These are phyloP conservation scores for Teunomyces atbi DNA, from an alignment of 805 yeast species.

Conservation along the genomic window DNA sequence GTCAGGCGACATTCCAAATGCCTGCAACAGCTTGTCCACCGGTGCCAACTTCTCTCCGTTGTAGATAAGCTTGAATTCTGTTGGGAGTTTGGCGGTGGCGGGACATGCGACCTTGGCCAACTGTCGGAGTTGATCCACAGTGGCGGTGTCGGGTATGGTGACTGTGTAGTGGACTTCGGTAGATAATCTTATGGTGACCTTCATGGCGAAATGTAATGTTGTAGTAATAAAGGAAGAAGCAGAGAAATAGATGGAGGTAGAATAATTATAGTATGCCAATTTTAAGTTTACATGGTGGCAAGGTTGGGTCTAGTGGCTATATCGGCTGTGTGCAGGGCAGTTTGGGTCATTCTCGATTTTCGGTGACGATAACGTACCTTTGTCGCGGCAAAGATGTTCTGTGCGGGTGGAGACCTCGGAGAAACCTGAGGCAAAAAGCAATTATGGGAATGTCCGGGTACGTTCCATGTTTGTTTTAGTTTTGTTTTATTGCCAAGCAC, in stretches of 20 bases:
- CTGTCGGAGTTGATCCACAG: conserved; percentile 50
- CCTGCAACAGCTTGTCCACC: conserved; percentile 18
- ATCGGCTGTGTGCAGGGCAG: conserved; percentile 1
- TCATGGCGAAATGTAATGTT: conserved; percentile 31
- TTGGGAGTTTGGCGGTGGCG: conserved; percentile 28
- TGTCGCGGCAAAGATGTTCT: background rate
- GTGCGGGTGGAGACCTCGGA: background rate
- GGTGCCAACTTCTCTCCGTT: conserved; percentile 41
- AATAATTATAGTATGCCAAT: background rate
- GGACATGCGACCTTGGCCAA: conserved; percentile 42
- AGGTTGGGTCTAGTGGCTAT: background rate
- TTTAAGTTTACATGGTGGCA: background rate
- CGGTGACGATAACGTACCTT: background rate
- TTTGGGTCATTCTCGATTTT: background rate
- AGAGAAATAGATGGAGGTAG: background rate
- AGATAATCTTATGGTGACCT: conserved; percentile 47
- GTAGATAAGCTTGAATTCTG: conserved; percentile 37
- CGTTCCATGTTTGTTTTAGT: no score
- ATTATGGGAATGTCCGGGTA: background rate
- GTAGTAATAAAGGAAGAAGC: background rate
- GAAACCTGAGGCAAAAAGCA: background rate
- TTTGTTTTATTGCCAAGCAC: no score
- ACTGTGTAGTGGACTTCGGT: conserved; percentile 45
- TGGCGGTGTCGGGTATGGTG: conserved; percentile 51
- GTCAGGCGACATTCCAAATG: conserved; percentile 16